Percentiles rank a stretch among this genome's conserved stretches.
Conservation (phyloP, 2,329 filamentous ascomycete species). For the Gnomoniopsis sp. region DNA sequence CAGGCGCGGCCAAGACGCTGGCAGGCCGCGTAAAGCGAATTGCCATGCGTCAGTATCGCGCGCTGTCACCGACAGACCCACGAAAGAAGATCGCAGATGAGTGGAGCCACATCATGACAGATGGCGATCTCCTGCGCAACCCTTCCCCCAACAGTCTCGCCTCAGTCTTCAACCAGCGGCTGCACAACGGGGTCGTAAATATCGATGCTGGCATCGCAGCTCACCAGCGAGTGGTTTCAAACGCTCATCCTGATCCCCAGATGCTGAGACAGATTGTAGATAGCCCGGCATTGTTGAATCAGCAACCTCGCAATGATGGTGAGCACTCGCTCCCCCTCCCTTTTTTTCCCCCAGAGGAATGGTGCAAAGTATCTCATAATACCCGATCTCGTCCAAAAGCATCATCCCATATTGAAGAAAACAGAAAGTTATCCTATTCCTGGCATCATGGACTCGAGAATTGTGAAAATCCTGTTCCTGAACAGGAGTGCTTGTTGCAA, state of each 20-base stretch:
- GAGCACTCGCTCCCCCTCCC: no score
- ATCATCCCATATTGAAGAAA: no score
- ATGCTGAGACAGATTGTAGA: not conserved
- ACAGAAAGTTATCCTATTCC: no score
- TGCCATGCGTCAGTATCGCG: not conserved
- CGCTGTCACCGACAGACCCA: not conserved
- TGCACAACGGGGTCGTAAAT: not conserved
- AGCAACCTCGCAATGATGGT: not conserved
- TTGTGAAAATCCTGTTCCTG: no score
- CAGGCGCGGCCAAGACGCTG: not conserved
- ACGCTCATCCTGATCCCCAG: not conserved
- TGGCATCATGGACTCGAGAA: no score
- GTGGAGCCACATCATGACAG: not conserved
- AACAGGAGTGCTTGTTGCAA: no score
- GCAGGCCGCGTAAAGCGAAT: not conserved
- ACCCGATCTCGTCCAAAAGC: no score
- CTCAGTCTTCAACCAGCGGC: not conserved
- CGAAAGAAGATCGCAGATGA: constrained; percentile 1
- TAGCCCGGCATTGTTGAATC: not conserved
- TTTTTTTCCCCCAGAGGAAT: not conserved
- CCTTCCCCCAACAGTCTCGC: not conserved
- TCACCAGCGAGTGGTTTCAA: not conserved
- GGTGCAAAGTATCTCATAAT: no score
- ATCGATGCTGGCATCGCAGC: not conserved
- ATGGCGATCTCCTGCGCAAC: not conserved